Conservation (phyloP, 2,329 filamentous ascomycete genomes). For the Grosmannia serpens region DNA sequence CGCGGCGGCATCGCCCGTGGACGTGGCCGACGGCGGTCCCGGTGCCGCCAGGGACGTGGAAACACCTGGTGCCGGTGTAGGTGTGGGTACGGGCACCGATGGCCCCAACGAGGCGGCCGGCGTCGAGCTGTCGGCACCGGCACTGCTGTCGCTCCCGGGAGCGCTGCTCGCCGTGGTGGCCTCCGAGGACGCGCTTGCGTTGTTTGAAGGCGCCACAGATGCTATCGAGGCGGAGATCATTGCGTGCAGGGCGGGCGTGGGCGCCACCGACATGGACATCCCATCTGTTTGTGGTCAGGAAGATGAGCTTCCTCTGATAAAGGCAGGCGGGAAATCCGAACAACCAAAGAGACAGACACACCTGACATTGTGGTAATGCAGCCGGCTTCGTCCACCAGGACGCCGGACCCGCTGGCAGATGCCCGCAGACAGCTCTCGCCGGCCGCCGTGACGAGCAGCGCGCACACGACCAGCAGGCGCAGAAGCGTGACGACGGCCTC, state of each 20-base stretch:
- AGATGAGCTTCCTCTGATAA: no score
- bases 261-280: not conserved
- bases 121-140: not conserved
- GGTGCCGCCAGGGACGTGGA: no score
- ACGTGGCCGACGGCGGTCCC: not conserved
- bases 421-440: not conserved
- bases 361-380: not conserved
- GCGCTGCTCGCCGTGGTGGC: not conserved
- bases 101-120: no score
- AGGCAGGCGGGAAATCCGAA: not conserved
- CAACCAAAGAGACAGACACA: not conserved
- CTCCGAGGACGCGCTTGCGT: not conserved
- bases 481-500: not conserved
- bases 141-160: not conserved
- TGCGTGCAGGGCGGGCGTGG: not conserved
- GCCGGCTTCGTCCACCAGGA: not conserved
- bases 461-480: not conserved
- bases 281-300: not conserved
- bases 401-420: not conserved
- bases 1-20: not conserved
- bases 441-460: not conserved
- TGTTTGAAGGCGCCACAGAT: not conserved
- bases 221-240: not conserved
- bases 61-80: no score
- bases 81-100: no score